Evolutionary conservation across 169 alveolate genomes (phyloP).

Genomic region (Eimeria necatrix): DNA sequence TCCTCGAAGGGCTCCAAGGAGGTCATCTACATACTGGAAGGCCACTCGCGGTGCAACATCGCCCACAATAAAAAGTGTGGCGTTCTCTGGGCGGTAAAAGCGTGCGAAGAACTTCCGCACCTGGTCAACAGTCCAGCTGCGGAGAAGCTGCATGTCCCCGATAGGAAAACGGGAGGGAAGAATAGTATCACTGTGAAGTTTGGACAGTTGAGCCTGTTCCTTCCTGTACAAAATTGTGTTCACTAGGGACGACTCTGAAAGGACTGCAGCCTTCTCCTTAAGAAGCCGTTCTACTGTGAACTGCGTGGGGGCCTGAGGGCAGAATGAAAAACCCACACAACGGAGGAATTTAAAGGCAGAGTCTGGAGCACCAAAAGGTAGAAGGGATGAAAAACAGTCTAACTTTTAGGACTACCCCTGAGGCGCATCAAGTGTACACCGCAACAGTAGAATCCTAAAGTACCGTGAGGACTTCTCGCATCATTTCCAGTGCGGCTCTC

Average conservation of each 20-base stretch:
- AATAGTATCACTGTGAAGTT: slow-evolving; percentile 90
- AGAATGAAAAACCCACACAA: not conserved
- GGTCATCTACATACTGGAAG: slow-evolving; percentile 36
- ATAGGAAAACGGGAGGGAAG: slow-evolving; percentile 87
- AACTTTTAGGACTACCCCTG: too few species aligned
- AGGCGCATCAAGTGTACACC: too few species aligned
- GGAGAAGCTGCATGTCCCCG: slow-evolving; percentile 85
- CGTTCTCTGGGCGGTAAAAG: slow-evolving; percentile 86
- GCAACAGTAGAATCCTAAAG: not conserved
- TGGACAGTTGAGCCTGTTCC: slow-evolving; percentile 89
- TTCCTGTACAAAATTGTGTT: slow-evolving; percentile 89
- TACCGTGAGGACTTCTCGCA: slow-evolving; percentile 80
- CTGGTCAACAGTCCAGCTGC: slow-evolving; percentile 82
- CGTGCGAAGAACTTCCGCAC: slow-evolving; percentile 82
- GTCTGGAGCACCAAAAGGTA: not conserved
- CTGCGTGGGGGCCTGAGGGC: slow-evolving; percentile 84
- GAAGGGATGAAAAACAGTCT: too few species aligned
- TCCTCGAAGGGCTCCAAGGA: slow-evolving; percentile 65
- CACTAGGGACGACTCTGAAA: slow-evolving; percentile 91
- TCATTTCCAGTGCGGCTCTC: slow-evolving; percentile 65
- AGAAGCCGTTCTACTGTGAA: slow-evolving; percentile 88
- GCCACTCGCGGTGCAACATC: slow-evolving; percentile 81
- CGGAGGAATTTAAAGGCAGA: not conserved
- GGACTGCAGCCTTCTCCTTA: slow-evolving; percentile 90
- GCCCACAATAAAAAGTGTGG: slow-evolving; percentile 84